These are phyloP conservation scores for Lenwebbia sp. DNA, from an alignment of 345 rosid species.

Conservation along the genomic window DNA sequence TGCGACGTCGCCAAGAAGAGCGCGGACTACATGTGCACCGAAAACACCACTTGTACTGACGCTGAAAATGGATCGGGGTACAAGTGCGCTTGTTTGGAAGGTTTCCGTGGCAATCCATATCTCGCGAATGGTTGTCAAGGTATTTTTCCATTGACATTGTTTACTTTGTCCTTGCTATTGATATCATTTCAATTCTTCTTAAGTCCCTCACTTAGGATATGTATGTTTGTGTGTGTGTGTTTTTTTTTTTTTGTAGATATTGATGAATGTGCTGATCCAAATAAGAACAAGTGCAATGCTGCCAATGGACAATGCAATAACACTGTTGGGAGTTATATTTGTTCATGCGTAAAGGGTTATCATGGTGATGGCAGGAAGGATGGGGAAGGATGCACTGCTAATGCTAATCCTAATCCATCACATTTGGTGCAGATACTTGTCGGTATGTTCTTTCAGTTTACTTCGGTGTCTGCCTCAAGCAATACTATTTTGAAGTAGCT, in stretches of 20 bases:
- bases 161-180: no score
- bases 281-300: rapidly evolving
- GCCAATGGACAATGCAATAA: no score
- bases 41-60: slow-evolving; percentile 3
- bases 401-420: neutral
- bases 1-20: neutral
- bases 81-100: neutral
- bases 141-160: neutral
- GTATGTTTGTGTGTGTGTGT: neutral
- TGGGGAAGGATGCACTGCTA: neutral
- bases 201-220: neutral
- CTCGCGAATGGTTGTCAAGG: neutral
- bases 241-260: slow-evolving; percentile 1
- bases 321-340: slow-evolving; percentile 6
- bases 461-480: neutral
- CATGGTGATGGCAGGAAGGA: slow-evolving; percentile 10
- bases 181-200: neutral
- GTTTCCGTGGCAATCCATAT: neutral
- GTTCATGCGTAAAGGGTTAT: slow-evolving; percentile 20
- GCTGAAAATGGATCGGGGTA: neutral
- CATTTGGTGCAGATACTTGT: neutral
- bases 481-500: neutral
- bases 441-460: neutral
- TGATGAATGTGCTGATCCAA: slow-evolving; percentile 9
- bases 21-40: neutral